These are phyloP conservation scores for Xylaria palmicola DNA, from an alignment of 495 filamentous ascomycete genomes.

Conservation along the genomic window DNA sequence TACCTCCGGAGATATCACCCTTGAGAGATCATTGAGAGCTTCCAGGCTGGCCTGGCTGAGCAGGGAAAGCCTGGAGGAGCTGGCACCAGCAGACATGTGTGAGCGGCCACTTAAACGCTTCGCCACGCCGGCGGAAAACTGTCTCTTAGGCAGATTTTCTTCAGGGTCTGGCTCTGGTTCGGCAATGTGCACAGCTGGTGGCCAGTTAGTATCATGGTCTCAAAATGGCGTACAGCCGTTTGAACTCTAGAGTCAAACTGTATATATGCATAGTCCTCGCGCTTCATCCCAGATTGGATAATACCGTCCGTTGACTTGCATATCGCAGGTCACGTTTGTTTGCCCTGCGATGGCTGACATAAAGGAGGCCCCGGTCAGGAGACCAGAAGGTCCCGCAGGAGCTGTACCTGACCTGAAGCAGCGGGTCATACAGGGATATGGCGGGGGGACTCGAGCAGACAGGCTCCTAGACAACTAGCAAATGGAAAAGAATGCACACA, in stretches of 20 bases:
- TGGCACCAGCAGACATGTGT: slow-evolving; percentile 23
- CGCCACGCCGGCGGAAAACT: slow-evolving; percentile 41
- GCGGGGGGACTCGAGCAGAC: neutral
- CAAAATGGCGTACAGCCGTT: neutral
- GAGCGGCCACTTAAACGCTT: slow-evolving; percentile 44
- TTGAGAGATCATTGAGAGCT: slow-evolving; percentile 21
- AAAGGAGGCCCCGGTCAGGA: too few relatives aligned
- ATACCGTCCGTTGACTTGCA: neutral
- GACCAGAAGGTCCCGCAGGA: neutral
- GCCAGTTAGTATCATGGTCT: slow-evolving; percentile 8
- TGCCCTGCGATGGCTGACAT: neutral
- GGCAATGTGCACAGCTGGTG: slow-evolving; percentile 48
- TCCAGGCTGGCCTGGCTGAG: slow-evolving; percentile 37
- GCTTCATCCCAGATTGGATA: neutral
- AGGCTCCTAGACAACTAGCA: neutral
- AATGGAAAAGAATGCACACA: slow-evolving; percentile 24
- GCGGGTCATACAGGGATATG: neutral
- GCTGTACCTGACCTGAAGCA: neutral
- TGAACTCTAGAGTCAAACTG: neutral
- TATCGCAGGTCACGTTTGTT: neutral
- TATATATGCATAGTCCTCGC: neutral
- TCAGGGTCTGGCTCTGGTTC: slow-evolving; percentile 44
- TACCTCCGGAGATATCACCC: slow-evolving; percentile 25
- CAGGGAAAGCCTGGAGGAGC: slow-evolving; percentile 40
- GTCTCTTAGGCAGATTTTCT: slow-evolving; percentile 41